phyloP scores from a whole-genome alignment of 1,284 basidiomycete species.

The Pisolithus thermaeus region DNA sequence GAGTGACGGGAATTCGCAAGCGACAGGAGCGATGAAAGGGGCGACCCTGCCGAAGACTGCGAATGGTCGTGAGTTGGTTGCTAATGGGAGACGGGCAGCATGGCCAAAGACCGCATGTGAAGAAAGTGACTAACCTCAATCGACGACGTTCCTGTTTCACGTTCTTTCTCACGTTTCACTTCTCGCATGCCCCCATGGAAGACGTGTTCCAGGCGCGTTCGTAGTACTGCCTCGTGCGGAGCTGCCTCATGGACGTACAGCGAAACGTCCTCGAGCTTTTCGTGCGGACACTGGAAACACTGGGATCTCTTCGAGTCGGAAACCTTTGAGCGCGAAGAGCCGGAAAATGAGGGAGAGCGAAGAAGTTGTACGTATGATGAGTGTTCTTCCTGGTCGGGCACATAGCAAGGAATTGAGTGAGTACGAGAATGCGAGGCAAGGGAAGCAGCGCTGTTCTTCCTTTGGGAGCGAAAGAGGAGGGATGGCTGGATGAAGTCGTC shows the following conservation, averaged over 20 bases:
- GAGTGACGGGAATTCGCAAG: constrained; percentile 23
- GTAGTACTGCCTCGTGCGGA: constrained; percentile 51
- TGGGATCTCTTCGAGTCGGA: constrained; percentile 11
- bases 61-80: background rate
- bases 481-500: constrained; percentile 27
- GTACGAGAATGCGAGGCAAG: constrained; percentile 1
- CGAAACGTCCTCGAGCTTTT: constrained; percentile 17
- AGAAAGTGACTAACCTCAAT: constrained; percentile 23
- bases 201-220: constrained; percentile 50
- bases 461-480: constrained; percentile 17
- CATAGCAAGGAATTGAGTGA: constrained; percentile 13
- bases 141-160: constrained; percentile 4
- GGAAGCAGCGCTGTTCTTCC: constrained; percentile 17
- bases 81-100: background rate
- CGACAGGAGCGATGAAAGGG: constrained; percentile 28
- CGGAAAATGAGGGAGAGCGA: constrained; percentile 26
- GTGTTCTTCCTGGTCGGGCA: constrained; percentile 23
- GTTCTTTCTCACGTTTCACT: constrained; percentile 20
- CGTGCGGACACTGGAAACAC: constrained; percentile 9
- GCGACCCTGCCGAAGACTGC: constrained; percentile 23
- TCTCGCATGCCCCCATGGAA: constrained; percentile 32
- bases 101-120: background rate
- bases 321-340: constrained; percentile 22
- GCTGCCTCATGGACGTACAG: constrained; percentile 28
- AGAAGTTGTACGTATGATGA: constrained; percentile 25